A percentile compares a stretch with the other conserved stretches of the same genome.
Conservation (phyloP, 2,329 filamentous ascomycete genomes). For the Monilinia fructigena region DNA sequence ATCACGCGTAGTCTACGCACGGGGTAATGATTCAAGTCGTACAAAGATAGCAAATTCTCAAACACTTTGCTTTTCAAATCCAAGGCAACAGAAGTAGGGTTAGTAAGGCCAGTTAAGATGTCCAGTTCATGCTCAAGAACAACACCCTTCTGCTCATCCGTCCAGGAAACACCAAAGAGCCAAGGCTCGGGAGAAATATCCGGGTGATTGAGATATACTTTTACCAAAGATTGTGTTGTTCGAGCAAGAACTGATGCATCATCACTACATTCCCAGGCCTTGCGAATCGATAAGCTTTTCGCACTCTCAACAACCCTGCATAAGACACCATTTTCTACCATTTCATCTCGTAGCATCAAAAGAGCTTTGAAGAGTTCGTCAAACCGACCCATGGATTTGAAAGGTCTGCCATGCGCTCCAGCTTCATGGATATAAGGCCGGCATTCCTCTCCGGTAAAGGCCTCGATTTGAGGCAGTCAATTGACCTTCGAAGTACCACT, state of each 20-base stretch:
- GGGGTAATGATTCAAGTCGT: conserved; percentile 35
- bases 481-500: conserved; percentile 58
- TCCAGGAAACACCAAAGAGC: conserved; percentile 34
- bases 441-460: conserved; percentile 55
- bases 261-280: conserved; percentile 54
- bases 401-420: conserved; percentile 65
- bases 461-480: conserved; percentile 59
- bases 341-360: conserved; percentile 58
- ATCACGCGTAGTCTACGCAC: conserved; percentile 38
- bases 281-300: conserved; percentile 49
- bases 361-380: conserved; percentile 60
- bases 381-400: conserved; percentile 51
- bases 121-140: conserved; percentile 61
- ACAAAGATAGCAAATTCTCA: conserved; percentile 33
- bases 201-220: conserved; percentile 57
- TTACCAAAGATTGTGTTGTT: conserved; percentile 58
- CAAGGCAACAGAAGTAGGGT: conserved; percentile 20
- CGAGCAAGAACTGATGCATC: conserved; percentile 56
- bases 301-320: conserved; percentile 52
- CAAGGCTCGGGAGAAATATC: conserved; percentile 52
- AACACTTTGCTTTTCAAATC: conserved; percentile 32
- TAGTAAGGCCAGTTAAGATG: conserved; percentile 40
- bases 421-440: conserved; percentile 60
- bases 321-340: conserved; percentile 59
- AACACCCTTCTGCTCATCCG: conserved; percentile 54